phyloP scores from a whole-genome alignment of 139 green algal genomes.

The Chlamydomonas sphaeroides region DNA sequence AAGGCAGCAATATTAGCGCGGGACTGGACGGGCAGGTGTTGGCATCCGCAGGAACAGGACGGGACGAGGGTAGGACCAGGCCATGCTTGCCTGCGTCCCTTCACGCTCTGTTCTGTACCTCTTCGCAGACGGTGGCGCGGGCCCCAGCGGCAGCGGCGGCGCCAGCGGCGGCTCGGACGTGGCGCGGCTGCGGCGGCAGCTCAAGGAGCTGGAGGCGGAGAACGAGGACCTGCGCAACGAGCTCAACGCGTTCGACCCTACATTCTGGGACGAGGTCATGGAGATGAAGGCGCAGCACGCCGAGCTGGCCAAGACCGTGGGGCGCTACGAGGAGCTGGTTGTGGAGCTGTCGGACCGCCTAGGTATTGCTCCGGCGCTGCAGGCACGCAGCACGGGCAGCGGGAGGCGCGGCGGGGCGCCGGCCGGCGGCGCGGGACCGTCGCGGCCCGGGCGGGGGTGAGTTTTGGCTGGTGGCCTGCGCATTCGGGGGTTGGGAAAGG shows the following conservation, averaged over 20 bases:
- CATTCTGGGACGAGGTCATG: slow-evolving; percentile 80
- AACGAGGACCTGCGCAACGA: slow-evolving; percentile 79
- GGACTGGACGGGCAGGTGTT: no score
- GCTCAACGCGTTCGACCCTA: slow-evolving; percentile 81
- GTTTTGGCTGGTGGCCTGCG: no score
- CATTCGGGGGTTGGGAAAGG: no score
- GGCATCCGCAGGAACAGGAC: no score
- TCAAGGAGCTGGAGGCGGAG: slow-evolving; percentile 68
- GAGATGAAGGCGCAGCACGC: slow-evolving; percentile 36
- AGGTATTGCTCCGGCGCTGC: slow-evolving; percentile 14
- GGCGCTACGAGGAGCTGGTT: slow-evolving; percentile 27
- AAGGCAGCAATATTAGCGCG: no score
- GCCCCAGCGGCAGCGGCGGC: background rate
- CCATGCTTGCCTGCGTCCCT: no score
- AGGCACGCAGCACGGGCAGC: background rate
- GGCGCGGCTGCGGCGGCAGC: slow-evolving; percentile 45
- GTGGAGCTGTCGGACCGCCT: slow-evolving; percentile 18
- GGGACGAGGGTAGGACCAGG: no score
- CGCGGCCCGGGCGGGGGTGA: no score
- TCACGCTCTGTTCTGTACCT: no score
- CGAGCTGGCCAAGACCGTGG: slow-evolving; percentile 11
- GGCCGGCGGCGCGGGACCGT: no score
- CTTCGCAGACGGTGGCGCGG: background rate
- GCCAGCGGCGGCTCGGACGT: slow-evolving; percentile 24
- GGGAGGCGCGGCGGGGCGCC: background rate